Conservation (phyloP, 495 filamentous ascomycete genomes). For the Hyaloscypha hepaticicola region DNA sequence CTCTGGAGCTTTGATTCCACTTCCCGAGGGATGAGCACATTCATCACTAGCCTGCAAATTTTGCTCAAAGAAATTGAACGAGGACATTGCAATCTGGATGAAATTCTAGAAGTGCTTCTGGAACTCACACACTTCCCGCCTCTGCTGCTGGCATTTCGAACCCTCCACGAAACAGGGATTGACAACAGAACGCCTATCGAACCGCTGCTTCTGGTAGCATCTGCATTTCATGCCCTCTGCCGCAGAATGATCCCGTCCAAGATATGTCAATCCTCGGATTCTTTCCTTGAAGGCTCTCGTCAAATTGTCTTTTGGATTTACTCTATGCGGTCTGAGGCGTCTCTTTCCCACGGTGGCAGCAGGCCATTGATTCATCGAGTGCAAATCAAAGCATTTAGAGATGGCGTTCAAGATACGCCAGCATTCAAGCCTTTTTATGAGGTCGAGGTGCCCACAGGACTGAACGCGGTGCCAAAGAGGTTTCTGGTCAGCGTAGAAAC, state of each 20-base stretch:
- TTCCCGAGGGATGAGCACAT: slow-evolving; percentile 17
- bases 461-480: not conserved
- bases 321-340: slow-evolving; percentile 16
- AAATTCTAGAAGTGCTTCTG: slow-evolving; percentile 19
- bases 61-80: slow-evolving; percentile 19
- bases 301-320: slow-evolving; percentile 22
- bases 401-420: not conserved
- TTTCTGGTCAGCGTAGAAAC: slow-evolving; percentile 18
- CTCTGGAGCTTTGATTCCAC: slow-evolving; percentile 21
- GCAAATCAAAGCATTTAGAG: not conserved
- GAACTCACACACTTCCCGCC: slow-evolving; percentile 28
- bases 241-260: slow-evolving; percentile 13
- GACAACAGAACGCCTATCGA: not conserved
- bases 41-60: slow-evolving; percentile 22
- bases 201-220: slow-evolving; percentile 9
- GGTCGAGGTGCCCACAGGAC: not conserved
- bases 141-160: slow-evolving; percentile 15
- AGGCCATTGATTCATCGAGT: slow-evolving; percentile 2
- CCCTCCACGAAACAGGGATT: slow-evolving; percentile 13
- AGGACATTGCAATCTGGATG: slow-evolving; percentile 10
- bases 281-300: slow-evolving; percentile 19
- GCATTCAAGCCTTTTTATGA: slow-evolving; percentile 14
- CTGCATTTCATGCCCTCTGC: slow-evolving; percentile 17
- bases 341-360: slow-evolving; percentile 2
- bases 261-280: slow-evolving; percentile 8